phyloP scores from a whole-genome alignment of 495 filamentous ascomycete species.

The Aspergillus homomorphus region DNA sequence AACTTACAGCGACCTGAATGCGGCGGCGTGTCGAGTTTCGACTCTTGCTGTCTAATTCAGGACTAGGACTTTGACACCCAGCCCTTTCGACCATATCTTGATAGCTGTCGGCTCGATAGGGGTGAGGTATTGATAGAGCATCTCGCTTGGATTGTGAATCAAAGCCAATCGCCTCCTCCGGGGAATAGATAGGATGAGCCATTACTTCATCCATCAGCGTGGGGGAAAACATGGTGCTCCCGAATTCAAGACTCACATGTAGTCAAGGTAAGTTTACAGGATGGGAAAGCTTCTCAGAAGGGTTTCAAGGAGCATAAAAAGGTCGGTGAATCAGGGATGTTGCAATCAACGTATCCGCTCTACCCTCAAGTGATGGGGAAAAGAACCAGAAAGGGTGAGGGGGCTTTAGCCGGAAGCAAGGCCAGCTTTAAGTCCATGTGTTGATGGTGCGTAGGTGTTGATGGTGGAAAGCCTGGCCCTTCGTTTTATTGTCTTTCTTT shows the following conservation, averaged over 20 bases:
- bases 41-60: conserved; percentile 34
- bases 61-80: conserved; percentile 19
- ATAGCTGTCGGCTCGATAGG: conserved; percentile 25
- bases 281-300: conserved; percentile 14
- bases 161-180: conserved; percentile 28
- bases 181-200: conserved; percentile 30
- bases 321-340: conserved; percentile 19
- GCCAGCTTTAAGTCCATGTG: conserved; percentile 29
- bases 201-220: conserved; percentile 29
- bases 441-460: conserved; percentile 14
- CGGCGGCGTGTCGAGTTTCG: conserved; percentile 43
- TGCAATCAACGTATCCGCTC: conserved; percentile 16
- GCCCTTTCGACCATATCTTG: conserved; percentile 26
- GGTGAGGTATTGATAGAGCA: conserved; percentile 27
- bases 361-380: conserved; percentile 21
- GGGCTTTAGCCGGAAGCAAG: conserved; percentile 24
- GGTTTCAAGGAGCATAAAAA: conserved; percentile 15
- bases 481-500: conserved; percentile 14
- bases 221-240: conserved; percentile 20
- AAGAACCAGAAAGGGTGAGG: conserved; percentile 20
- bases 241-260: conserved; percentile 22
- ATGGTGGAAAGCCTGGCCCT: conserved; percentile 9
- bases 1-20: conserved; percentile 68
- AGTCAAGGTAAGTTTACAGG: conserved; percentile 14
- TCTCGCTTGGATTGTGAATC: conserved; percentile 22